A percentile compares a stretch with the other conserved stretches of the same genome.
Conservation (phyloP, 805 yeast genomes). For the Candida anglica region DNA sequence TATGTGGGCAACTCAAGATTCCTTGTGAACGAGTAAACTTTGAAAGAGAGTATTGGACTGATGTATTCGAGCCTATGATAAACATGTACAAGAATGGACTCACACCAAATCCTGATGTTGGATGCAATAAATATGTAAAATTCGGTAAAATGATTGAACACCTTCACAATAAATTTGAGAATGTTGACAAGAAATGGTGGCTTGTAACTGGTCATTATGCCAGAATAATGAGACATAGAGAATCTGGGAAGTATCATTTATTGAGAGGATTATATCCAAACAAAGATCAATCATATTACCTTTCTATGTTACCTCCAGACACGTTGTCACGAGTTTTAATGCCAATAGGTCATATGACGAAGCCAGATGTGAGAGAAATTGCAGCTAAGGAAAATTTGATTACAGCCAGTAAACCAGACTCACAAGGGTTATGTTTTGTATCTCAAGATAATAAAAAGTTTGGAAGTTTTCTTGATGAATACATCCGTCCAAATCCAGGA, state of each 20-base stretch:
- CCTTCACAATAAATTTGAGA: constrained; percentile 35
- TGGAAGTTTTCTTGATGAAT: constrained; percentile 69
- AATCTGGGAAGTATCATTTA: constrained; percentile 39
- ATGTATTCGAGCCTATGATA: constrained; percentile 92
- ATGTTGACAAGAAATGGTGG: constrained; percentile 55
- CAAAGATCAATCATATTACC: constrained; percentile 90
- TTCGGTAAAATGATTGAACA: constrained; percentile 74
- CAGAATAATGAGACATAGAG: constrained; percentile 38
- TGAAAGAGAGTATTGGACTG: constrained; percentile 89
- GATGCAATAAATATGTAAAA: constrained; percentile 81
- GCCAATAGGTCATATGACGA: constrained; percentile 77
- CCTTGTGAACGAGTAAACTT: constrained; percentile 76
- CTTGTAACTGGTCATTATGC: constrained; percentile 87
- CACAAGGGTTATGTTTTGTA: constrained; percentile 94
- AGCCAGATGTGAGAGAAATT: constrained; percentile 67
- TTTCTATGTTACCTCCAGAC: constrained; percentile 57
- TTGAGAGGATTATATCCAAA: constrained; percentile 51
- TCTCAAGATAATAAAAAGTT: constrained; percentile 59
- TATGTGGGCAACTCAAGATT: constrained; percentile 57
- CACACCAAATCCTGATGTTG: constrained; percentile 94
- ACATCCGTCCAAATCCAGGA: constrained; percentile 70
- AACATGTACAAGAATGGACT: constrained; percentile 62
- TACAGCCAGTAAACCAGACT: constrained; percentile 80
- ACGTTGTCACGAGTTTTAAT: constrained; percentile 52
- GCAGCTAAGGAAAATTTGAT: constrained; percentile 55